A percentile compares a stretch with the other conserved stretches of the same genome.
phyloP scores from a whole-genome alignment of 2,329 filamentous ascomycete genomes.

The Davidsoniella eucalypti region DNA sequence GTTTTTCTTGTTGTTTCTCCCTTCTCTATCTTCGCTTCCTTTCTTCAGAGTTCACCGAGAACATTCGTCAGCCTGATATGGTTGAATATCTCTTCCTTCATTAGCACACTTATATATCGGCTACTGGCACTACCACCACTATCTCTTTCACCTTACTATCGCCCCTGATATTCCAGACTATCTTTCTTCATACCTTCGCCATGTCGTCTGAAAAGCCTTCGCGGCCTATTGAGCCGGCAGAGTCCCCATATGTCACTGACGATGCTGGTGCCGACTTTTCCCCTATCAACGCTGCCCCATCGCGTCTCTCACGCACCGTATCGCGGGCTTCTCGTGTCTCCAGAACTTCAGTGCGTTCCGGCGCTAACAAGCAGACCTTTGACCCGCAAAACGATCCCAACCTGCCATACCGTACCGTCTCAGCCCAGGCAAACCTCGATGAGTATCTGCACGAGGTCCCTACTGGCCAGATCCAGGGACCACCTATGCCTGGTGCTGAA shows the following conservation, averaged over 20 bases:
- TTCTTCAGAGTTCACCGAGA: too few relatives aligned
- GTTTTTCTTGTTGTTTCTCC: too few relatives aligned
- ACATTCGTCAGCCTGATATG: too few relatives aligned
- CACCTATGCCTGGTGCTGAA: slow-evolving; percentile 14
- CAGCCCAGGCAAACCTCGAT: slow-evolving; percentile 40
- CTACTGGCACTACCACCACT: too few relatives aligned
- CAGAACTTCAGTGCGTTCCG: slow-evolving; percentile 13
- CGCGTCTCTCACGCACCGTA: slow-evolving; percentile 10
- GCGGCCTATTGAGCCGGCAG: slow-evolving; percentile 1
- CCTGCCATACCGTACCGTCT: slow-evolving; percentile 50
- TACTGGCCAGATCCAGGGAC: slow-evolving; percentile 42
- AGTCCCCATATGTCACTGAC: neutral
- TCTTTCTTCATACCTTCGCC: neutral
- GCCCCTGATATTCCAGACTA: neutral
- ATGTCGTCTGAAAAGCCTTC: neutral
- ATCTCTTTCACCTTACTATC: neutral
- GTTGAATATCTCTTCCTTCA: too few relatives aligned
- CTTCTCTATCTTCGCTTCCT: neutral
- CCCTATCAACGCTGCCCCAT: slow-evolving; percentile 5
- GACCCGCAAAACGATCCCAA: slow-evolving; percentile 33
- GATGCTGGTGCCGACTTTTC: slow-evolving; percentile 4
- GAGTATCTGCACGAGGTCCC: slow-evolving; percentile 51
- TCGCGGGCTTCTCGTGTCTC: slow-evolving; percentile 15
- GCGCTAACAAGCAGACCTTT: slow-evolving; percentile 20
- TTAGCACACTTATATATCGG: too few relatives aligned